Evolutionary conservation across 1,139 yeast species (phyloP).

Genomic region (Torulaspora pretoriensis): DNA sequence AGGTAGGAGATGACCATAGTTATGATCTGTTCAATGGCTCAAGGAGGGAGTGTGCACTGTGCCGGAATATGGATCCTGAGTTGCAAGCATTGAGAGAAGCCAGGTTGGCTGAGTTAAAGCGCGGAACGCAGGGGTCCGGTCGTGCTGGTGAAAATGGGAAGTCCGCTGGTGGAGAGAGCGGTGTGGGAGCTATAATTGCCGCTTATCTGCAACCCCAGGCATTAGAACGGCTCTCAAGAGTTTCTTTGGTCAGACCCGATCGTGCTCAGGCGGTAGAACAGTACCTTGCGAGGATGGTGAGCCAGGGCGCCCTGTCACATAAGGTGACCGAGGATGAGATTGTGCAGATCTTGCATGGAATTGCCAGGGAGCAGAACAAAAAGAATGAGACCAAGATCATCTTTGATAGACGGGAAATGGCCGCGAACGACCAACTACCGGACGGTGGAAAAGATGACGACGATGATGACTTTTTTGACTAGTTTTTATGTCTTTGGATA

Average conservation of each 20-base stretch:
- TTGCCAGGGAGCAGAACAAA: slow-evolving; percentile 72
- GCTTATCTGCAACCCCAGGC: slow-evolving; percentile 79
- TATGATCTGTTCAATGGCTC: not conserved
- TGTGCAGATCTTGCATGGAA: slow-evolving; percentile 75
- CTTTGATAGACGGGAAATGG: slow-evolving; percentile 43
- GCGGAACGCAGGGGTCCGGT: slow-evolving; percentile 41
- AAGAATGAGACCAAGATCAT: slow-evolving; percentile 59
- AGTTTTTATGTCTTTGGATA: not conserved
- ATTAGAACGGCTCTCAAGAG: slow-evolving; percentile 81
- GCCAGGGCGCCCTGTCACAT: slow-evolving; percentile 69
- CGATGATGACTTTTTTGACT: slow-evolving; percentile 45
- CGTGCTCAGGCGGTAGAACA: slow-evolving; percentile 89
- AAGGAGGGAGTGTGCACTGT: not conserved
- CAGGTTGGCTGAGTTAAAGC: slow-evolving; percentile 75
- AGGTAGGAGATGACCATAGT: not conserved
- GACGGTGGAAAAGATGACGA: slow-evolving; percentile 31
- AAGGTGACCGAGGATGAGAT: slow-evolving; percentile 76
- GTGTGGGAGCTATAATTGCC: slow-evolving; percentile 42
- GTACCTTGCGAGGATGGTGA: slow-evolving; percentile 66
- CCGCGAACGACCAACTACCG: slow-evolving; percentile 33
- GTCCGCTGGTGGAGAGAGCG: slow-evolving; percentile 16
- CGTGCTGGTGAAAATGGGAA: slow-evolving; percentile 19
- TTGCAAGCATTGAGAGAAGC: slow-evolving; percentile 86
- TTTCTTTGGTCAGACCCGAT: slow-evolving; percentile 84
- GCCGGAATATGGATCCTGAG: slow-evolving; percentile 54